Base-by-base conservation (phyloP, 768 basidiomycete species). In the Cystoderma amianthinum region DNA sequence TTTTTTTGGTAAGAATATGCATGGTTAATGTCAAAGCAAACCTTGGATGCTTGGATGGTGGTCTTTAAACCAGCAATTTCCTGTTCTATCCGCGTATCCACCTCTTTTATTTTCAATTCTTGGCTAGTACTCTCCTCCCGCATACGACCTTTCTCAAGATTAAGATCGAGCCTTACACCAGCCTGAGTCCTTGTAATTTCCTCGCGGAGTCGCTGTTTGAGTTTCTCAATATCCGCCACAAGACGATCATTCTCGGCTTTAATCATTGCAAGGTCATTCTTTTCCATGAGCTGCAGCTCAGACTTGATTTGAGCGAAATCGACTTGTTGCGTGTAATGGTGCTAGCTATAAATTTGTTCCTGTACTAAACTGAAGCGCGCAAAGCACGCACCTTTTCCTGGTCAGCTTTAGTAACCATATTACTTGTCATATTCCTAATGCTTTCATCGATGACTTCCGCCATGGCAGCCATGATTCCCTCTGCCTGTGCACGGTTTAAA, bases 371-470 rank as follows among this genome's bases (percentile, higher is more conserved):
- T 23, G 13, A 22, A 22, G 21, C 30, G 34, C 9, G 12, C 12
- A 7, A 9, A 6, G 6, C 37, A 46, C 72, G 25, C 39, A 86
- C 94, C 80, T 97, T 97, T 64, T 97, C 95, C 58, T 96, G 92
- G 50, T 96, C 91, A 0, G 90, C 82, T 60, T 91, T 92, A 4
- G 89, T 92, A 45, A 98, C 95, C 83, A 98, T 87, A 52, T 91
- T 92, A 50, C 80, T 82, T 28, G 90, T 89, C 91, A 99, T 93
- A 55, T 93, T 95, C 46, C 85, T 76, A 30, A 97, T 83, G 57
- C 90, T 93, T 70, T 99, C 96, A 61, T 96, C 91, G 28, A 99
- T 92, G 46, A 98, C 94, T 52, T 93, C 91, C 10, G 92, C 89
- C 77, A 99, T 87, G 5, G 94, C 90, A 35, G 82, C 74, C 93